phyloP scores from a whole-genome alignment of 345 rosid genomes.

The Carallia brachiata region DNA sequence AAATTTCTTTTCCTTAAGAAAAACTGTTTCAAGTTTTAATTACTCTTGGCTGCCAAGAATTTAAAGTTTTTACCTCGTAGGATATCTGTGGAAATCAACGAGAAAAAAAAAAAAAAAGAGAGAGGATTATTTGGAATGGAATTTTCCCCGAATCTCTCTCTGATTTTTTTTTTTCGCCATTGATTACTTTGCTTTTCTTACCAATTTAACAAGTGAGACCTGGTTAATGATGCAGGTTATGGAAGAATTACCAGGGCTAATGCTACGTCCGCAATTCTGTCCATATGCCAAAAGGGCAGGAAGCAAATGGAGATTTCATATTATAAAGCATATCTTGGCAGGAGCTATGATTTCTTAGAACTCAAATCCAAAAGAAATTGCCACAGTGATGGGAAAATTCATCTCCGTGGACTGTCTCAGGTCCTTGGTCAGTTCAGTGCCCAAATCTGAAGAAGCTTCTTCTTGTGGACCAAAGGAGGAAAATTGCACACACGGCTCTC shows the following conservation, averaged over 20 bases:
- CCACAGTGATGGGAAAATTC: constrained; percentile 61
- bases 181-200: not conserved
- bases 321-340: constrained; percentile 85
- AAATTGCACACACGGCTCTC: constrained; percentile 74
- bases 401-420: constrained; percentile 67
- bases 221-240: constrained; percentile 50
- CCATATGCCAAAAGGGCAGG: constrained; percentile 44
- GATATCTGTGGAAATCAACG: no score
- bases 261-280: constrained; percentile 62
- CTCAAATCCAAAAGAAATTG: constrained; percentile 50
- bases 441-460: constrained; percentile 51
- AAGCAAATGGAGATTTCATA: constrained; percentile 65
- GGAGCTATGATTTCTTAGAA: constrained; percentile 78
- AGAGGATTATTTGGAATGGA: no score
- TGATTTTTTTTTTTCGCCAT: no score
- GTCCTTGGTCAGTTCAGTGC: constrained; percentile 60
- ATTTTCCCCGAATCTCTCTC: not conserved
- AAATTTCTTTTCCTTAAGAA: not conserved
- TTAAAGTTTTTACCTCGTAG: not conserved
- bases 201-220: not conserved
- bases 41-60: not conserved
- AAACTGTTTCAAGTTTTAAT: not conserved
- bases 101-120: no score
- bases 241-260: constrained; percentile 56
- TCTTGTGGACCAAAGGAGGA: constrained; percentile 62